A percentile compares a stretch with the other conserved stretches of the same genome.
Conservation (phyloP, 2,329 filamentous ascomycete species). For the Diplocarpon rosae region DNA sequence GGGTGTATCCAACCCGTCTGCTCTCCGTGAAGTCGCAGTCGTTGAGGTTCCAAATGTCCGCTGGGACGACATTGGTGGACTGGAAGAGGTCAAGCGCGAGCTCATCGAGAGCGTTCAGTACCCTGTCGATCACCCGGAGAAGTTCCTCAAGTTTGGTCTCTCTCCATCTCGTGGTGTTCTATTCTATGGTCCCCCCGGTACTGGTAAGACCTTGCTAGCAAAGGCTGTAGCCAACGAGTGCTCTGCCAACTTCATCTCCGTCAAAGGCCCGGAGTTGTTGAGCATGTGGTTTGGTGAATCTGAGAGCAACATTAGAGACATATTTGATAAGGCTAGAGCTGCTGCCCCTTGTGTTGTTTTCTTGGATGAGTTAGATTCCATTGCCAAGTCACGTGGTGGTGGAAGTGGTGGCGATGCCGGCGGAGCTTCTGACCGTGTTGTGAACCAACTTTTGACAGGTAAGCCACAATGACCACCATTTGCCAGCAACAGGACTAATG, state of each 20-base stretch:
- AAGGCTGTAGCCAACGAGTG: conserved; percentile 99
- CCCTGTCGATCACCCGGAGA: conserved; percentile 97
- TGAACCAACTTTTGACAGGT: conserved; percentile 98
- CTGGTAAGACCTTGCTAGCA: conserved; percentile 98
- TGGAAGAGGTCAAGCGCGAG: conserved; percentile 97
- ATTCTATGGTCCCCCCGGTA: conserved; percentile 98
- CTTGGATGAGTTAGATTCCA: conserved; percentile 96
- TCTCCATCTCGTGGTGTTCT: conserved; percentile 96
- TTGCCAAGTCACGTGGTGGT: conserved; percentile 97
- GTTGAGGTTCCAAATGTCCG: conserved; percentile 98
- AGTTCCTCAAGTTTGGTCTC: conserved; percentile 99
- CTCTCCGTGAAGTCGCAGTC: conserved; percentile 94
- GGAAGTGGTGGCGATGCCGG: conserved; percentile 92
- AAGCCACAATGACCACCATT: conserved; percentile 32
- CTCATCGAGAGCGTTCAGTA: conserved; percentile 99
- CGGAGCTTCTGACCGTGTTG: conserved; percentile 96
- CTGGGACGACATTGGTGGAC: conserved; percentile 99
- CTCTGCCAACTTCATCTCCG: conserved; percentile 98
- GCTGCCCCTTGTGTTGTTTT: conserved; percentile 98
- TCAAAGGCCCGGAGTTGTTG: conserved; percentile 95
- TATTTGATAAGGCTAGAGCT: conserved; percentile 98
- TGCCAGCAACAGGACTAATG: conserved; percentile 31
- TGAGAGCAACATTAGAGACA: conserved; percentile 98
- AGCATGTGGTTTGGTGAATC: conserved; percentile 99
- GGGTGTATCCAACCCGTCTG: conserved; percentile 95